Conservation (phyloP, 345 rosid genomes). For the Melaleuca quinquenervia region DNA sequence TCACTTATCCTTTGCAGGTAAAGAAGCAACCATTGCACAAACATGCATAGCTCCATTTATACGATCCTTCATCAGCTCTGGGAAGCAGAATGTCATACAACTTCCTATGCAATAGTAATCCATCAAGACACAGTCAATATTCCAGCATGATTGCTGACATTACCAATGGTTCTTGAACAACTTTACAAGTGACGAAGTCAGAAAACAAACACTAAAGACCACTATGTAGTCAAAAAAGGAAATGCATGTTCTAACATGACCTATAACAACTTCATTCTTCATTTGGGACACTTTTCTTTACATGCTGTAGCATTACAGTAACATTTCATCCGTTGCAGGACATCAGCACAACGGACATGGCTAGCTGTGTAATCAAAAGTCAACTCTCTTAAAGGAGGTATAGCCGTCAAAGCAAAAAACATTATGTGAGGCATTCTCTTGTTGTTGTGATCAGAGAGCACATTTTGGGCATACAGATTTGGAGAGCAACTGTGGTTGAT, state of each 20-base stretch:
- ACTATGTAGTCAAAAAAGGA: neutral
- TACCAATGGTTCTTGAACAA: neutral
- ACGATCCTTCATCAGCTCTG: neutral
- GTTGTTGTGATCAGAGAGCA: slow-evolving; percentile 7
- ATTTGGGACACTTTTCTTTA: neutral
- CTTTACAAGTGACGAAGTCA: neutral
- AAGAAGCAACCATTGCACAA: neutral
- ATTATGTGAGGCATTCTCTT: slow-evolving; percentile 11
- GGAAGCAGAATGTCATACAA: neutral
- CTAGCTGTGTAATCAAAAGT: slow-evolving; percentile 17
- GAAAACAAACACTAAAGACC: neutral
- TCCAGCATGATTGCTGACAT: neutral
- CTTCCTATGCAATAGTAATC: neutral
- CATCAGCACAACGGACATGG: neutral
- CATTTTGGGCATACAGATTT: slow-evolving; percentile 18
- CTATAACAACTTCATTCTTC: neutral
- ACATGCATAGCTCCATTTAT: neutral
- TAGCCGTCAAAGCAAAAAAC: slow-evolving; percentile 15
- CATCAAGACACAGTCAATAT: neutral
- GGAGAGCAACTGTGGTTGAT: slow-evolving; percentile 30
- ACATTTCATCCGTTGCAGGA: neutral
- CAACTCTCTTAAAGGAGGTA: slow-evolving; percentile 24
- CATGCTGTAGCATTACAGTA: neutral
- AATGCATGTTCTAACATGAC: neutral
- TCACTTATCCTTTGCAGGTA: neutral